These are phyloP conservation scores for Xylariaceae sp. DNA, from an alignment of 2,329 filamentous ascomycete species.

Conservation along the genomic window DNA sequence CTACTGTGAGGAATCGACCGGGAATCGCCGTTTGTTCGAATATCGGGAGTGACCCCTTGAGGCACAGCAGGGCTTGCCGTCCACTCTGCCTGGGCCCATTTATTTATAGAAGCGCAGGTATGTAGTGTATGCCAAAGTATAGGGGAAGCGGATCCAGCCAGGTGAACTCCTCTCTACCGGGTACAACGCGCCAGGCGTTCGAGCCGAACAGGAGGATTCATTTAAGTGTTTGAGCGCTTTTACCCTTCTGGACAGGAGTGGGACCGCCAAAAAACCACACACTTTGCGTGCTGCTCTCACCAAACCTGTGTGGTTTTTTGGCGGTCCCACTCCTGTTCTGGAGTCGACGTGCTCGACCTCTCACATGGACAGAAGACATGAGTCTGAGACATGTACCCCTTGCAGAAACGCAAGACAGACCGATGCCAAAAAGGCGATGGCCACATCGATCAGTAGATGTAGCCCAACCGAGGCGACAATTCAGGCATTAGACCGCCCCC, in stretches of 20 bases:
- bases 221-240: not conserved
- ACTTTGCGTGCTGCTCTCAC: too few relatives aligned
- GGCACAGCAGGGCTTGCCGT: not conserved
- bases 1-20: too few relatives aligned
- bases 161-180: not conserved
- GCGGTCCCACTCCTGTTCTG: too few relatives aligned
- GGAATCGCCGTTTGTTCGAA: too few relatives aligned
- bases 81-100: too few relatives aligned
- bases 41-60: not conserved
- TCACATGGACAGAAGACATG: slow-evolving; percentile 20
- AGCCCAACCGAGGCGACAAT: not conserved
- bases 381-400: slow-evolving; percentile 6
- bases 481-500: not conserved
- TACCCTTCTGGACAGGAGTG: slow-evolving; percentile 1
- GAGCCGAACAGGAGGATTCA: not conserved
- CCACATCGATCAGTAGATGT: slow-evolving; percentile 2
- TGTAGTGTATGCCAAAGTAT: not conserved
- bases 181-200: not conserved
- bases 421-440: slow-evolving; percentile 6
- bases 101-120: not conserved
- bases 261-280: too few relatives aligned
- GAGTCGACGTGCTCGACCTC: slow-evolving; percentile 2
- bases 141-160: not conserved
- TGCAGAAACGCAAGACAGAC: slow-evolving; percentile 6
- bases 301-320: too few relatives aligned